phyloP scores from a whole-genome alignment of 345 rosid genomes.

The Aurinia saxatilis region DNA sequence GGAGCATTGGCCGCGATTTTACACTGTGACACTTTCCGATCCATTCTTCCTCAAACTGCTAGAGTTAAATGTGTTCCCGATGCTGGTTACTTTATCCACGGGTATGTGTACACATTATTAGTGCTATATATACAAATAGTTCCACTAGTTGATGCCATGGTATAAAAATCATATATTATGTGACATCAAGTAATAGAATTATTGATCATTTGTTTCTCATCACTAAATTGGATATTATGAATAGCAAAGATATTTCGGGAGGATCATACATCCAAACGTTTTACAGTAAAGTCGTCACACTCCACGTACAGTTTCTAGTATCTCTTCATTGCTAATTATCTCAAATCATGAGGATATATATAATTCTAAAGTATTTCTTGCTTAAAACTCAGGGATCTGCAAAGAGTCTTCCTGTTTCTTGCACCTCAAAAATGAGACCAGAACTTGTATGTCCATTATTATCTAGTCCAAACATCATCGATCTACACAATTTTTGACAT shows the following conservation, averaged over 20 bases:
- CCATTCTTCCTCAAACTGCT: conserved; percentile 54
- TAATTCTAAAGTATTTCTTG: background rate
- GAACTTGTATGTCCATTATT: conserved; percentile 38
- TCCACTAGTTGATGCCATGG: too few relatives aligned
- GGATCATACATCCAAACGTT: conserved; percentile 47
- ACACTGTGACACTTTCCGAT: conserved; percentile 71
- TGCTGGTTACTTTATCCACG: conserved; percentile 85
- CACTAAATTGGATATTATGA: conserved; percentile 4
- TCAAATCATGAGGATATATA: background rate
- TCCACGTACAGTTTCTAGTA: conserved; percentile 45
- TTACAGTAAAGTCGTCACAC: conserved; percentile 58
- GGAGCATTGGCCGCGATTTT: conserved; percentile 87
- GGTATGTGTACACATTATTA: conserved; percentile 50
- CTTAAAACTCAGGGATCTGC: conserved; percentile 50
- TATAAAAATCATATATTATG: too few relatives aligned
- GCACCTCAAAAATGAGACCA: conserved; percentile 65
- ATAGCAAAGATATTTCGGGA: conserved; percentile 78
- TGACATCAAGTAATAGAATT: too few relatives aligned
- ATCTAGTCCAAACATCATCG: background rate
- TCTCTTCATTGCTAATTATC: background rate
- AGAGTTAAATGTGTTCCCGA: conserved; percentile 93
- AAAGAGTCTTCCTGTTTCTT: conserved; percentile 68
- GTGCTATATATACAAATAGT: too few relatives aligned
- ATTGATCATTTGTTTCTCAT: background rate
- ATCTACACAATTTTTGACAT: too few relatives aligned